A percentile compares a stretch with the other conserved stretches of the same genome.
phyloP scores from a whole-genome alignment of 176 grass and related monocot genomes.

The Zea mays region Zm-B73-REFERENCE-NAM-5.0 NC_050096.1:43203001-43203500 shows the following conservation, averaged over 20 bases:
- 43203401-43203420: conserved; percentile 75
- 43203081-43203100: conserved; percentile 14
- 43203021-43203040: conserved; percentile 18
- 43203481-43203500: conserved; percentile 25
- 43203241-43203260: background rate
- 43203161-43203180: conserved; percentile 60
- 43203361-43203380: conserved; percentile 80
- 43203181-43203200: conserved; percentile 86
- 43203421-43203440: conserved; percentile 62
- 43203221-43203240: conserved; percentile 18
- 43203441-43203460: conserved; percentile 20
- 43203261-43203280: conserved; percentile 20
- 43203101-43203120: conserved; percentile 38
- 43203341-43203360: conserved; percentile 91
- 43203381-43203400: conserved; percentile 84
- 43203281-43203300: conserved; percentile 25
- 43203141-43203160: conserved; percentile 69
- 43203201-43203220: conserved; percentile 84
- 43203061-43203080: background rate
- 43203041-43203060: conserved; percentile 28
- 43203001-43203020: conserved; percentile 31
- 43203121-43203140: conserved; percentile 83
- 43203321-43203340: conserved; percentile 93
- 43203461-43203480: conserved; percentile 28
- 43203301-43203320: conserved; percentile 8